Conservation (phyloP, 768 basidiomycete genomes). For the Symmetrospora coprosmae region DNA sequence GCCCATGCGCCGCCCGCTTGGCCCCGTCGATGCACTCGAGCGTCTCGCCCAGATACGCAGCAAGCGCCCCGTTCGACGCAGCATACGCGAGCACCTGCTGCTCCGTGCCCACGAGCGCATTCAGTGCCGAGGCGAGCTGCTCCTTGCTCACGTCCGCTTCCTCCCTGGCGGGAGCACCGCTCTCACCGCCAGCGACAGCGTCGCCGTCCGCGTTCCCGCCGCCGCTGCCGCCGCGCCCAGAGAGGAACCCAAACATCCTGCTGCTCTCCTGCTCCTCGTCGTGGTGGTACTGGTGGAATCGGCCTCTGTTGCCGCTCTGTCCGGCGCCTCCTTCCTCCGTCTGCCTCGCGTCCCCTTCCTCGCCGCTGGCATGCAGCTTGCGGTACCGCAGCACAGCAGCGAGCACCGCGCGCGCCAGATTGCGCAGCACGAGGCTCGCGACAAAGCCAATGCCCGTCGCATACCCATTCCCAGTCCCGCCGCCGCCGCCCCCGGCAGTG, state of each 20-base stretch:
- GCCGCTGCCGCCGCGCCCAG: too few relatives aligned
- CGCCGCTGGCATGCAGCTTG: background rate
- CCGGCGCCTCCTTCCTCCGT: background rate
- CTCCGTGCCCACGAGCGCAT: background rate
- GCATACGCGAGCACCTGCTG: background rate
- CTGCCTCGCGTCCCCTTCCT: background rate
- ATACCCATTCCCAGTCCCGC: background rate
- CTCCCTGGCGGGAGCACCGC: background rate
- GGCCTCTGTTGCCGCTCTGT: background rate
- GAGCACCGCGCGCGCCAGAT: background rate
- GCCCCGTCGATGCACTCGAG: conserved; percentile 7
- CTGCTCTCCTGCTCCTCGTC: conserved; percentile 2
- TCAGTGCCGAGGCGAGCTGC: background rate
- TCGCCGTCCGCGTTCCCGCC: background rate
- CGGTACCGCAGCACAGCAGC: background rate
- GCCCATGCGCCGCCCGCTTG: background rate
- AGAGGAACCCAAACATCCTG: conserved; percentile 18
- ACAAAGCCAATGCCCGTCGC: conserved; percentile 16
- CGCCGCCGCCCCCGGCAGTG: too few relatives aligned
- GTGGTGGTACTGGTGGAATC: too few relatives aligned
- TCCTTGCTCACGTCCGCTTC: background rate
- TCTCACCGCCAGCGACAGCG: background rate
- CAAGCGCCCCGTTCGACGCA: conserved; percentile 6
- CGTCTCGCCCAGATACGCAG: conserved; percentile 3
- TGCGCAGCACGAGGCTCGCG: conserved; percentile 5